Base-by-base conservation (phyloP, 1,284 basidiomycete genomes). In the Sporisorium exsertum region DNA sequence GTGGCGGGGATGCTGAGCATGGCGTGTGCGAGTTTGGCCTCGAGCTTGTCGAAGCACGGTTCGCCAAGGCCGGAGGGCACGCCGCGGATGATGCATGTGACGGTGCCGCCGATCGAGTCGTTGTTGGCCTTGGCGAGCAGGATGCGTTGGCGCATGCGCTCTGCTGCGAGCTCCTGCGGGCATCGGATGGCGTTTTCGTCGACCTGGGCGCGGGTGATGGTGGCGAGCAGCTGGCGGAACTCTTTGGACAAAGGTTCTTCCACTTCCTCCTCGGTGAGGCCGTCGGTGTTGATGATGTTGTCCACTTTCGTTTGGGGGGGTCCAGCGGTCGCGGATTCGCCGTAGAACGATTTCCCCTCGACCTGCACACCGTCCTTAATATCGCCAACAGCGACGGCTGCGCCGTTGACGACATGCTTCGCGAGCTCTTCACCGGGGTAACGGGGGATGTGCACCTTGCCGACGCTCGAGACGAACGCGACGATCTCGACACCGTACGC, bases 1-100 rank as follows among this genome's bases (percentile, higher is more conserved):
- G 97, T 99, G 8, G 97, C 96, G 35, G 97, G 97, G 83, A 99
- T 98, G 69, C 93, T 95, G 64, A 99, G 90, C 95, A 99, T 99
- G 18, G 97, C 97, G 86, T 99, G 97, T 3, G 91, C 97, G 66
- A 99, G 91, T 79, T 91, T 91, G 35, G 97, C 97, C 87, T 98
- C 97, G 85, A 99, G 92, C 88, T 99, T 99, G 89, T 99, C 95
- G 86, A 99, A 99, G 64, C 94, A 93, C 50, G 97, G 97, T 87
- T 99, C 97, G 62, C 97, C 97, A 40, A 99, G 90, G 3, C 97
- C 97, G 20, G 92, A 87, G 45, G 97, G 95, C 7, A 93, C 91
- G 75, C 92, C 90, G 59, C 96, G 92, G 82, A 99, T 93, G 45
- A 99, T 93, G 86, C 97, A 99, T 58, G 94, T 98, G 65, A 99